Evolutionary conservation across 495 filamentous ascomycete genomes (phyloP), one percentile per base, ranked within the genome.

Genomic region (Echria macrotheca): DNA sequence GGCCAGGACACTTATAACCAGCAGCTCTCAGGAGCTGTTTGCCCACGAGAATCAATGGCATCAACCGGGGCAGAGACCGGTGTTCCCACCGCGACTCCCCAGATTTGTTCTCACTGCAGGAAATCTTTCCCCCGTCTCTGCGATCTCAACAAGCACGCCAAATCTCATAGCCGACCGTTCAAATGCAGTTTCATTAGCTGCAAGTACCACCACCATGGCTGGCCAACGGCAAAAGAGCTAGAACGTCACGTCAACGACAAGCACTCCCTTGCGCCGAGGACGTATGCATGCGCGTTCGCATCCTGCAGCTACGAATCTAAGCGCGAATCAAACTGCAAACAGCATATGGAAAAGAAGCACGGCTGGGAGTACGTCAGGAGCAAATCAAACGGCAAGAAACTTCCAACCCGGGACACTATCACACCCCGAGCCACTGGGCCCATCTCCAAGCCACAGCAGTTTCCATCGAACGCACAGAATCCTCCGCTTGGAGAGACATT

Each of bases 261-360:
- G 66, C 93, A 98, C 66, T 87, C 86, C 14, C 61, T 69, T 12
- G 71, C 77, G 11, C 89, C 93, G 2, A 67, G 73, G 11, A 74
- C 86, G 63, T 95, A 76, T 65, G 75, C 81, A 51, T 98, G 93
- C 69, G 66, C 75, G 6, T 96, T 81, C 62, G 65, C 76, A 44
- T 82, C 83, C n/a, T 98, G 93, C 75, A 74, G 82, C 0, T 98
- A 97, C 68, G 78, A 83, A 51, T 95, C 90, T 36, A 96, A 96
- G 72, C 83, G 93, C 31, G 86, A 95, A 67, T 93, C 87, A 61
- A 98, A 98, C 69, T 95, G 89, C 80, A 97, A 97, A 65, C 93
- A 98, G 64, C 93, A 98, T 66, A 98, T 98, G 93, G 93, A 98
- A 72, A 98, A 97, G 64, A 81, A 87, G 0, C 93, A 98, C 57